Base-by-base conservation (phyloP, 257 asterid genomes). In the Solanum medicagineum region DNA sequence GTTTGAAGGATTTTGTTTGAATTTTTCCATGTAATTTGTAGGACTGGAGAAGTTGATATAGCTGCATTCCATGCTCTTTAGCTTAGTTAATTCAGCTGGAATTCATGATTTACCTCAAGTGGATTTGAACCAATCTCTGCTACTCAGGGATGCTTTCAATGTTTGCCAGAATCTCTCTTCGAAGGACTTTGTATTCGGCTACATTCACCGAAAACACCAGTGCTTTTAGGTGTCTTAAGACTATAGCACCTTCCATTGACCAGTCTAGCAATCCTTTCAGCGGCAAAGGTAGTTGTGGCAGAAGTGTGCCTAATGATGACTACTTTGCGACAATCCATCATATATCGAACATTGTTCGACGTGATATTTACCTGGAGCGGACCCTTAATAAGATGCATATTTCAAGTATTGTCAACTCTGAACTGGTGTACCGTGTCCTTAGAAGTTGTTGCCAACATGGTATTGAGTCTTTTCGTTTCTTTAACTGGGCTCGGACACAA, bases 261-360 rank as follows among this genome's bases (percentile, higher is more conserved):
- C 63, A 81, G 7, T 88, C 81, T n/a, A 89, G 26, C 85, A 84
- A 86, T 81, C 83, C 83, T 81, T 22, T 56, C 63, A 89, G 90
- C n/a, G 82, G 88, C 70, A 82, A 42, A 54, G 87, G 85, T 17
- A 59, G 85, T 36, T 81, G 59, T 81, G 80, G 82, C 68, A 89
- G 93, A 86, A 90, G 90, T 66, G 81, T 91, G 59, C 91, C 92
- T 17, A 93, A 93, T 42, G 99, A 96, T 83, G 97, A 94, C 87
- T 95, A 95, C 90, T 96, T 93, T 68, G 97, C 98, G n/a, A 91
- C 98, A 3, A 85, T 96, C 83, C 97, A 95, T 91, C 98, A 96
- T 88, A 90, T 96, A 83, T 96, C 99, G 47, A 94, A 96, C 94
- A 94, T 96, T 22, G 98, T 96, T 42, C 95, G 99, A 3, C 92